Evolutionary conservation across 768 basidiomycete genomes (phyloP).

Genomic region (Pluteus cervinus): DNA sequence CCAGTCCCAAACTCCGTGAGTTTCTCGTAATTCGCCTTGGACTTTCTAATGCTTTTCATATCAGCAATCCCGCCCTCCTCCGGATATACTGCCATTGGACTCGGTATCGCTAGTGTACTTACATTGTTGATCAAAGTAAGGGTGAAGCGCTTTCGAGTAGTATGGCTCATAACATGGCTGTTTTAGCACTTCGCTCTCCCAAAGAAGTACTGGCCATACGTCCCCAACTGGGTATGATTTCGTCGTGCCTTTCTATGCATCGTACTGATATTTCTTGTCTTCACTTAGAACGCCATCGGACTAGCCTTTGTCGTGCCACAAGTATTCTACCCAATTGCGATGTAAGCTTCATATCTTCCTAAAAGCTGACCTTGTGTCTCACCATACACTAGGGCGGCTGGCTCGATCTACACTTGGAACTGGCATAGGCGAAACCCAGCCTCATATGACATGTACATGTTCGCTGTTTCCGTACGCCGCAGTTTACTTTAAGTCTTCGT

Average conservation of each 20-base stretch:
- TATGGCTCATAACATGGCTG: no score
- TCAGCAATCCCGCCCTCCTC: conserved; percentile 47
- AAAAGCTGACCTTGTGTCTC: no score
- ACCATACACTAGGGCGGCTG: no score
- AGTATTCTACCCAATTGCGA: conserved; percentile 43
- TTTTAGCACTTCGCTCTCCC: conserved; percentile 34
- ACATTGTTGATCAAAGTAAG: conserved; percentile 38
- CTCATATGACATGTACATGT: conserved; percentile 52
- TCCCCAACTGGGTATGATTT: conserved; percentile 43
- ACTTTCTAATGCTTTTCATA: not conserved
- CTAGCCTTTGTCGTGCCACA: conserved; percentile 51
- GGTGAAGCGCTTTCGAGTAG: no score
- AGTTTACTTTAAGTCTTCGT: not conserved
- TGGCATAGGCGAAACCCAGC: conserved; percentile 41
- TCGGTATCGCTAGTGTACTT: conserved; percentile 38
- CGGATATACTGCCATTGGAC: conserved; percentile 52
- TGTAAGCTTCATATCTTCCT: no score
- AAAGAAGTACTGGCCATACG: conserved; percentile 39
- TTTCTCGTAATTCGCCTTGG: conserved; percentile 1
- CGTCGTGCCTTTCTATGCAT: not conserved
- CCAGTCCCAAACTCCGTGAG: conserved; percentile 38
- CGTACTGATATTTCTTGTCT: not conserved
- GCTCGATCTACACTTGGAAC: conserved; percentile 39
- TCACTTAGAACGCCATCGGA: conserved; percentile 37
- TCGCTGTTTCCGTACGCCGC: conserved; percentile 37